phyloP scores from a whole-genome alignment of 2,329 filamentous ascomycete genomes.

The Aspergillus pseudotamarii region DNA sequence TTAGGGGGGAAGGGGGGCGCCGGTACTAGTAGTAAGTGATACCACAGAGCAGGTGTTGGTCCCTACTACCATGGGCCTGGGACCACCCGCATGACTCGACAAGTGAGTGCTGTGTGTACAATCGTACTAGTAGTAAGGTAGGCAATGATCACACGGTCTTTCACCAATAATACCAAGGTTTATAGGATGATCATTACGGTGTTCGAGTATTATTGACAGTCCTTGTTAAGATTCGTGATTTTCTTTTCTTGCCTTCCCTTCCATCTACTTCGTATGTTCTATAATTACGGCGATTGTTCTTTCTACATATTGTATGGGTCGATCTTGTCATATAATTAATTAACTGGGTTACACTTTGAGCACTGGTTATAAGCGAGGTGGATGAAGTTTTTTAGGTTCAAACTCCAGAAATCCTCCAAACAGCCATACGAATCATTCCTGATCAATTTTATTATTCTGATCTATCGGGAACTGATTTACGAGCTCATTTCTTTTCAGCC shows the following conservation, averaged over 20 bases:
- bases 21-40: background rate
- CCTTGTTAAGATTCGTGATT: background rate
- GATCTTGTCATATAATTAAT: background rate
- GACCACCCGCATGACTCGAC: conserved; percentile 3
- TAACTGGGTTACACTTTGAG: background rate
- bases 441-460: background rate
- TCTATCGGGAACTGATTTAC: conserved; percentile 5
- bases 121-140: too few species aligned
- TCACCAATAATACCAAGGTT: background rate
- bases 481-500: conserved; percentile 4
- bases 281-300: background rate
- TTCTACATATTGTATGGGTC: background rate
- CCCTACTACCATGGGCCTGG: background rate
- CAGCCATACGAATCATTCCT: background rate
- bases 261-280: background rate
- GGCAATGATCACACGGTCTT: background rate
- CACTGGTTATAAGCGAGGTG: background rate
- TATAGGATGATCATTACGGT: background rate
- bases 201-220: background rate
- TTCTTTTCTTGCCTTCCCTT: background rate
- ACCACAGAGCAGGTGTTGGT: background rate
- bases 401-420: background rate
- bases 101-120: background rate
- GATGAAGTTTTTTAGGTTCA: background rate
- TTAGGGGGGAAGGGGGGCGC: background rate